Base-by-base conservation (phyloP, 495 filamentous ascomycete species). In the Bryoglossum gracile region DNA sequence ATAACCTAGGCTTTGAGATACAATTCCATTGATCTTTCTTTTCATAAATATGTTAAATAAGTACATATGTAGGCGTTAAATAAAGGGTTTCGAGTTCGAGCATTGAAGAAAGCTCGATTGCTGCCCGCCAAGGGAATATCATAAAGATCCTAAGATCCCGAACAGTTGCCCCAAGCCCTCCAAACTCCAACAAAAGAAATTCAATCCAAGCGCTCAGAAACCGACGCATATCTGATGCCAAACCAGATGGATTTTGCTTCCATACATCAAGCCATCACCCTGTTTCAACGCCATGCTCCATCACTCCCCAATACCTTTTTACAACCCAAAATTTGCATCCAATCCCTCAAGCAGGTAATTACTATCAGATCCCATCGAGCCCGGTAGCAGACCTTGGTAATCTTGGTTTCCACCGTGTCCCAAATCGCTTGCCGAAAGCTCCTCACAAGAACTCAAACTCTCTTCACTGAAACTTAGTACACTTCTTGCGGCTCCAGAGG, bases 391-490 rank as follows among this genome's bases (percentile, higher is more conserved):
- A 17, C 42, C 14, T 17, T 53, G 55, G 32, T 58, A 54, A 3
- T 17, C 23, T n/a, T 34, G 28, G 3, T 28, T 34, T 3, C 41
- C 10, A 8, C 52, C 44, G 6, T 53, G 18, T n/a, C 55, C 46
- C 11, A 57, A 33, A 6, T 61, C 58, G 25, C 42, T 72, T 24
- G 46, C 39, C 19, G 56, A 54, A 24, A 57, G 30, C 22, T 80
- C 69, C 19, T 77, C 74, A 19, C 65, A 68, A 9, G 71, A 73
- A 60, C 73, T 83, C 57, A 88, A 60, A 53, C 85, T 87, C 50
- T 91, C 86, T 41, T 89, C 84, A 14, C 83, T 87, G 42, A 87
- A 77, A 63, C 83, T 89, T 28, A 84, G 65, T 21, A 84, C 81
- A 47, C 86, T 89, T 53, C 83, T 82, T 25, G 81, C 63, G 34